Evolutionary conservation across 441 rosid genomes (phyloP).

Genomic region (Eruca vesicaria): DNA sequence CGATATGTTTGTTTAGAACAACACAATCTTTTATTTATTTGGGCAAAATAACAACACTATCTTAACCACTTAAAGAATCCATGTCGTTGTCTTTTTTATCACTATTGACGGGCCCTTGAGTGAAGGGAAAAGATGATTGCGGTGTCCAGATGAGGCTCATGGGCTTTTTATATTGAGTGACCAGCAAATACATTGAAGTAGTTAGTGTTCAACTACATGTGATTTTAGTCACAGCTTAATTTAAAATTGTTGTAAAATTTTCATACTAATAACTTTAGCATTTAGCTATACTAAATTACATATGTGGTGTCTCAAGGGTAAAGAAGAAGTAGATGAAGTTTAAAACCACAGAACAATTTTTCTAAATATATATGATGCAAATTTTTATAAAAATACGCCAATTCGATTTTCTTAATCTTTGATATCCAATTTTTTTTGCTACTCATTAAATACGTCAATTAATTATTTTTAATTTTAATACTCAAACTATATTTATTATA

Average conservation of each 20-base stretch:
- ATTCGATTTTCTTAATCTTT: too few species aligned
- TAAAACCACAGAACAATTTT: background rate
- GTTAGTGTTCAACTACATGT: background rate
- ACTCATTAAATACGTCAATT: too few species aligned
- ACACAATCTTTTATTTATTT: too few species aligned
- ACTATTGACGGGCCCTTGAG: background rate
- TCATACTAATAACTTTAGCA: background rate
- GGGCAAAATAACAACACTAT: too few species aligned
- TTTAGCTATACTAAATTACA: background rate
- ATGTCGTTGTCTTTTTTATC: background rate
- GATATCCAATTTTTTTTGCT: too few species aligned
- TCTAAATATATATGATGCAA: background rate
- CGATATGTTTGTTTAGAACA: background rate
- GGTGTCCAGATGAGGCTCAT: background rate
- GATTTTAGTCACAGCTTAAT: background rate
- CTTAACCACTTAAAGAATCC: background rate
- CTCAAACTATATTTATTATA: too few species aligned
- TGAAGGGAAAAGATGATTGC: background rate
- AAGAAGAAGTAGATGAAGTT: background rate
- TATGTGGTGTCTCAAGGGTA: background rate
- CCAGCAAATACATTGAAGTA: background rate
- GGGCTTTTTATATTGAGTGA: background rate
- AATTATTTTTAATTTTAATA: too few species aligned
- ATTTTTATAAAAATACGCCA: too few species aligned
- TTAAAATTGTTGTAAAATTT: background rate